Percentiles rank a stretch among this genome's conserved stretches.
phyloP scores from a whole-genome alignment of 192 early-diverging fungal species.

The Funneliformis mosseae region DNA sequence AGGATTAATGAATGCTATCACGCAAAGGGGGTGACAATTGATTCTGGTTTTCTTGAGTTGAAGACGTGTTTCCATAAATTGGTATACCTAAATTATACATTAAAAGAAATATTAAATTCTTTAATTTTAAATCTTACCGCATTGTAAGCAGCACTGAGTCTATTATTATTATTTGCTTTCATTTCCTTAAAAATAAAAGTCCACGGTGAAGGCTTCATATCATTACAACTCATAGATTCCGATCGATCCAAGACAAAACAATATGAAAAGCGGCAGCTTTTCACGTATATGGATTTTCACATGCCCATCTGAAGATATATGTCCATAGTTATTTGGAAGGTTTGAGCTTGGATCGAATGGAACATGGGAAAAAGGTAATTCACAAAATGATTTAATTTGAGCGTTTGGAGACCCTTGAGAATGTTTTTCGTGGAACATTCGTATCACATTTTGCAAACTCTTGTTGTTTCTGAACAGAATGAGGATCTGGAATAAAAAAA shows the following conservation, averaged over 20 bases:
- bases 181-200: not conserved
- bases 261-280: slow-evolving; percentile 24
- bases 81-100: slow-evolving; percentile 2
- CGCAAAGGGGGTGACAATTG: not conserved
- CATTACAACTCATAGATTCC: slow-evolving; percentile 24
- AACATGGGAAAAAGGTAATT: slow-evolving; percentile 15
- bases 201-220: slow-evolving; percentile 1
- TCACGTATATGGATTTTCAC: slow-evolving; percentile 6
- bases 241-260: slow-evolving; percentile 34
- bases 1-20: slow-evolving; percentile 32
- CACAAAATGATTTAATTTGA: slow-evolving; percentile 18
- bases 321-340: slow-evolving; percentile 6
- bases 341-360: not conserved
- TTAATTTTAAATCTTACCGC: not conserved
- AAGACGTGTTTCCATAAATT: slow-evolving; percentile 26
- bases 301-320: slow-evolving; percentile 36
- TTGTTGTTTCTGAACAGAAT: slow-evolving; percentile 6
- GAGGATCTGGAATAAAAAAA: slow-evolving; percentile 21
- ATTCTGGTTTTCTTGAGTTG: not conserved
- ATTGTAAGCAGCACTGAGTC: slow-evolving; percentile 31
- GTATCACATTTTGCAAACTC: slow-evolving; percentile 29
- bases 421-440: slow-evolving; percentile 28
- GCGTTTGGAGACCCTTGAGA: not conserved
- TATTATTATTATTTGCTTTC: slow-evolving; percentile 26
- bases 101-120: not conserved